Percentiles rank a stretch among this genome's conserved stretches.
These are phyloP conservation scores for Annulohypoxylon moriforme DNA, from an alignment of 495 filamentous ascomycete genomes.

Conservation along the genomic window DNA sequence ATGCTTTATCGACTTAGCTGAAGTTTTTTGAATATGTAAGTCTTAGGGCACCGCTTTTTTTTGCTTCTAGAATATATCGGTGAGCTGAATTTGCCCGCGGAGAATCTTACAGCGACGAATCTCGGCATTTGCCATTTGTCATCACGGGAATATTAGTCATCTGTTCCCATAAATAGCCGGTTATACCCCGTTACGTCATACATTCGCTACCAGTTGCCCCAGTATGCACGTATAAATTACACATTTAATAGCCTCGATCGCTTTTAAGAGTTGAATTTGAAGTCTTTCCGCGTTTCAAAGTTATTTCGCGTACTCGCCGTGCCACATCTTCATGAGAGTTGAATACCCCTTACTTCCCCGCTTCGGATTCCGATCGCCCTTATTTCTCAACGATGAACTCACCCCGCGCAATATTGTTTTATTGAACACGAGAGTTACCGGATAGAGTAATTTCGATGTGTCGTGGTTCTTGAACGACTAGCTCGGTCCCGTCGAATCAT, in stretches of 20 bases:
- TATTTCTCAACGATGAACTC: background rate
- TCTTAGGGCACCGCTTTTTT: background rate
- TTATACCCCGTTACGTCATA: conserved; percentile 2
- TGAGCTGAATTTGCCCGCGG: background rate
- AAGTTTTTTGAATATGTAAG: background rate
- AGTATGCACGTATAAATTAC: background rate
- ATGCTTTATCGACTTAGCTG: background rate
- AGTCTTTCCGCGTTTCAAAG: background rate
- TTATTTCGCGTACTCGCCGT: background rate
- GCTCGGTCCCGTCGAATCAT: background rate
- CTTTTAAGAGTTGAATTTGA: background rate
- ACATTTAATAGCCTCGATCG: background rate
- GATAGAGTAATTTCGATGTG: background rate
- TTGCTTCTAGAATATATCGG: background rate
- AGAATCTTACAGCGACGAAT: background rate
- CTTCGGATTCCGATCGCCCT: background rate
- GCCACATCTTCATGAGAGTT: background rate
- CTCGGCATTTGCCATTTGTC: conserved; percentile 12
- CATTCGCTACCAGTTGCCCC: conserved; percentile 3
- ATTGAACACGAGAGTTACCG: background rate
- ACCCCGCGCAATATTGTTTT: background rate
- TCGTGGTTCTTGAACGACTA: background rate
- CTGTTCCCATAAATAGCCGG: conserved; percentile 3
- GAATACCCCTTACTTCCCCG: background rate
- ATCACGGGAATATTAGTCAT: conserved; percentile 10